These are phyloP conservation scores for Dendrobium chrysotoxum DNA, from an alignment of 106 monocot species.

Conservation along the genomic window DNA sequence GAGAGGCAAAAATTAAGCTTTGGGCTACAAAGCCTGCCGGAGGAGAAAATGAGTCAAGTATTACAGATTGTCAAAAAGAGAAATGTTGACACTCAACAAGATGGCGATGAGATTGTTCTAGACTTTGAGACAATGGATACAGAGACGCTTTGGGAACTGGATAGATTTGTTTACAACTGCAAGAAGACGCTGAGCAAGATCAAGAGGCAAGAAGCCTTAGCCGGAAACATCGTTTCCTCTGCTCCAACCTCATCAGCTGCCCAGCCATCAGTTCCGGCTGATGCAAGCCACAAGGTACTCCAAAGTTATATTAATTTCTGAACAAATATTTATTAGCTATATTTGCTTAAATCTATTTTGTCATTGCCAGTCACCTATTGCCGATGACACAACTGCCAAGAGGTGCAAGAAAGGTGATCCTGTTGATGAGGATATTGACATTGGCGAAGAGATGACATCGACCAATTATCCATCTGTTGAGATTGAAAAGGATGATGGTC, in stretches of 20 bases:
- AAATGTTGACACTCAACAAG: constrained; percentile 33
- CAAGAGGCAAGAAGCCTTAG: constrained; percentile 34
- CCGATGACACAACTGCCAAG: constrained; percentile 4
- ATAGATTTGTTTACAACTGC: constrained; percentile 62
- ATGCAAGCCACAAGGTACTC: constrained; percentile 16
- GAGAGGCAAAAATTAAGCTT: constrained; percentile 75
- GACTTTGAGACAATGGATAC: constrained; percentile 75
- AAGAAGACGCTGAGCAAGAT: constrained; percentile 68
- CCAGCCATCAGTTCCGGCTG: not conserved
- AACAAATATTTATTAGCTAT: no score
- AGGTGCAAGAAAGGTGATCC: constrained; percentile 36
- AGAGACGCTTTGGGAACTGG: constrained; percentile 90
- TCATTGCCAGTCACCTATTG: constrained; percentile 1
- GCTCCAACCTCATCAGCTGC: not conserved
- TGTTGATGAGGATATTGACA: constrained; percentile 81
- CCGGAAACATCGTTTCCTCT: not conserved
- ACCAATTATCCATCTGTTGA: constrained; percentile 62
- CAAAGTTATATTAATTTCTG: not conserved
- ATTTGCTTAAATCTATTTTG: no score
- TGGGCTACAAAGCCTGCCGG: constrained; percentile 61
- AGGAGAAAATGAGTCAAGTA: constrained; percentile 72
- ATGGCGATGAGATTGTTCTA: constrained; percentile 76
- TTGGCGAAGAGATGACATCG: constrained; percentile 79
- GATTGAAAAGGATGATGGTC: constrained; percentile 61
- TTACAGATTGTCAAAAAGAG: constrained; percentile 60